Evolutionary conservation across 768 basidiomycete genomes (phyloP).

Genomic region (Boletus reticulatus): DNA sequence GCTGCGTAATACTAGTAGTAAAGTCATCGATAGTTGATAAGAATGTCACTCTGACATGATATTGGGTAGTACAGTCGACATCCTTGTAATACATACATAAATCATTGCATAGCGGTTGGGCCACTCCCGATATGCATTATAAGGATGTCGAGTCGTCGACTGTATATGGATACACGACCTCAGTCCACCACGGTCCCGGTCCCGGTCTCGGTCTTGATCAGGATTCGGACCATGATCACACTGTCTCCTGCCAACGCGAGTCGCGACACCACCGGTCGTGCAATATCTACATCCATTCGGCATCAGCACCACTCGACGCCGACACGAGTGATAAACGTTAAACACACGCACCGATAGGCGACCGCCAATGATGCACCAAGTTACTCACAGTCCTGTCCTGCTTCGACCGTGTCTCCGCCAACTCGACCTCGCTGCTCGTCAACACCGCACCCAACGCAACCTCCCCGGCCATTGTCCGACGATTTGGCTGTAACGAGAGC

Average conservation of each 20-base stretch:
- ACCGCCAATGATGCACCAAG: conserved; percentile 63
- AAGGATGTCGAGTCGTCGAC: too few species aligned
- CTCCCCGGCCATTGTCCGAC: conserved; percentile 20
- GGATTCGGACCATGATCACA: background rate
- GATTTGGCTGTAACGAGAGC: conserved; percentile 26
- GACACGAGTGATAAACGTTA: background rate
- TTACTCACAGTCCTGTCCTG: conserved; percentile 39
- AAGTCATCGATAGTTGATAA: too few species aligned
- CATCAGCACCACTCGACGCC: background rate
- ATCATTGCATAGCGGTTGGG: too few species aligned
- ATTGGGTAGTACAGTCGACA: too few species aligned
- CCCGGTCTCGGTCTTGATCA: too few species aligned
- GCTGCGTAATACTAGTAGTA: too few species aligned
- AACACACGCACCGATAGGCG: conserved; percentile 57
- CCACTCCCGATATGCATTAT: too few species aligned
- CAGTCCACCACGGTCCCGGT: too few species aligned
- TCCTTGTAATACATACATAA: too few species aligned
- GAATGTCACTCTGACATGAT: too few species aligned
- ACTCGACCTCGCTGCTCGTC: conserved; percentile 41
- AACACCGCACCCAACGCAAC: conserved; percentile 19
- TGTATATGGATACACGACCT: too few species aligned
- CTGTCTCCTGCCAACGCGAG: conserved; percentile 1
- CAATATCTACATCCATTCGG: conserved; percentile 9
- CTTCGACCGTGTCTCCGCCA: conserved; percentile 41
- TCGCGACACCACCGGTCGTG: conserved; percentile 2